phyloP scores from a whole-genome alignment of 495 filamentous ascomycete species.

The Tuber calosporum region DNA sequence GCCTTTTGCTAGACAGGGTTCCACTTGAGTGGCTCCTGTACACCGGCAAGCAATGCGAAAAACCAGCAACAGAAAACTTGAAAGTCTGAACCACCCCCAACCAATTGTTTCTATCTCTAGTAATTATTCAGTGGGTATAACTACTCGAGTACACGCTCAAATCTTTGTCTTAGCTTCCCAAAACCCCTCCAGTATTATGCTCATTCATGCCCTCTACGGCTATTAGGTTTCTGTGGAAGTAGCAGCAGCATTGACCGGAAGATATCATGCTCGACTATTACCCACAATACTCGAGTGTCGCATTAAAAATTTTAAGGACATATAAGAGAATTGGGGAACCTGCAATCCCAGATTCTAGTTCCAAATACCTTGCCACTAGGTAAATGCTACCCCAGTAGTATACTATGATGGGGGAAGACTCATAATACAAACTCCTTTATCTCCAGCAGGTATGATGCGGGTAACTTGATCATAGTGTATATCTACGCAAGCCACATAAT shows the following conservation, averaged over 20 bases:
- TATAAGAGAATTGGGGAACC: not conserved
- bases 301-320: not conserved
- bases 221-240: not conserved
- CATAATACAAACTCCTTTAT: not conserved
- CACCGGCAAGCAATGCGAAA: not conserved
- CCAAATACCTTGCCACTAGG: not conserved
- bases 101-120: not conserved
- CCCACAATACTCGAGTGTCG: not conserved
- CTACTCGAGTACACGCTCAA: too few relatives aligned
- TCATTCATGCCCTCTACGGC: too few relatives aligned
- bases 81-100: not conserved
- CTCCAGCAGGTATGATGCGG: not conserved
- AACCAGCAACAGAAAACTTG: not conserved
- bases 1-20: not conserved
- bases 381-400: not conserved
- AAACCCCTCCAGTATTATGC: too few relatives aligned
- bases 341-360: not conserved
- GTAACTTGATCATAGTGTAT: not conserved
- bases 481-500: not conserved
- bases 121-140: not conserved
- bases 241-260: not conserved
- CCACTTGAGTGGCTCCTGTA: not conserved
- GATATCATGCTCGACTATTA: not conserved
- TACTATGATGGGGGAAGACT: not conserved
- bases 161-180: not conserved